Conservation (phyloP, 140 eudicot species). For the Anethum foeniculum region DNA sequence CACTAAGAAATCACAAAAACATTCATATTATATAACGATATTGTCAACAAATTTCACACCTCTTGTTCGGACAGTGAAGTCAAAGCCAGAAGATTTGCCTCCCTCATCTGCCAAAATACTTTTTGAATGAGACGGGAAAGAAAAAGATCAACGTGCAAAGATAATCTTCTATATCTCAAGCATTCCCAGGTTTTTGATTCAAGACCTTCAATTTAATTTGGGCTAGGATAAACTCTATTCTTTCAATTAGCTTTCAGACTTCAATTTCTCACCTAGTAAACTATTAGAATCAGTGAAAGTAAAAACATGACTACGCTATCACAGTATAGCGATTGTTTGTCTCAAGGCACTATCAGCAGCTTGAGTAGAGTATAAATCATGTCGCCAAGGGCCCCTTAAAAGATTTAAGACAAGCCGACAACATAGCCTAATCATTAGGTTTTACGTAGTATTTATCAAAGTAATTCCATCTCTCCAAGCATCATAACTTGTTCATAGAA, state of each 20-base stretch:
- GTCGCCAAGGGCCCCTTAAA: neutral
- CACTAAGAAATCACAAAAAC: neutral
- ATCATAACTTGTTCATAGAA: neutral
- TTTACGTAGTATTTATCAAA: neutral
- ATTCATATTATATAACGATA: neutral
- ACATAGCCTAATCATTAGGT: neutral
- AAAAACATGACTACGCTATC: neutral
- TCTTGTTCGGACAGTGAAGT: constrained; percentile 83
- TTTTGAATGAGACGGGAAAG: constrained; percentile 8
- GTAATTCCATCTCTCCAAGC: neutral
- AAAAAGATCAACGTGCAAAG: neutral
- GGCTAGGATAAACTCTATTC: neutral
- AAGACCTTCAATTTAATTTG: neutral
- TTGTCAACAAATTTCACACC: constrained; percentile 32
- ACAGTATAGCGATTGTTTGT: neutral
- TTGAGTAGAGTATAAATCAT: neutral
- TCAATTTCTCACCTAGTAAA: neutral
- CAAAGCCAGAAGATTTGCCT: constrained; percentile 81
- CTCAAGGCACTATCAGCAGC: neutral
- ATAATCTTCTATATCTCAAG: neutral
- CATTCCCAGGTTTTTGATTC: neutral
- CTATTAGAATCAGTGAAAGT: neutral
- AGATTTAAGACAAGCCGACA: neutral
- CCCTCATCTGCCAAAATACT: constrained; percentile 60
- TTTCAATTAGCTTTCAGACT: neutral